Base-by-base conservation (phyloP, 2,329 filamentous ascomycete species). In the Colletotrichum destructivum region DNA sequence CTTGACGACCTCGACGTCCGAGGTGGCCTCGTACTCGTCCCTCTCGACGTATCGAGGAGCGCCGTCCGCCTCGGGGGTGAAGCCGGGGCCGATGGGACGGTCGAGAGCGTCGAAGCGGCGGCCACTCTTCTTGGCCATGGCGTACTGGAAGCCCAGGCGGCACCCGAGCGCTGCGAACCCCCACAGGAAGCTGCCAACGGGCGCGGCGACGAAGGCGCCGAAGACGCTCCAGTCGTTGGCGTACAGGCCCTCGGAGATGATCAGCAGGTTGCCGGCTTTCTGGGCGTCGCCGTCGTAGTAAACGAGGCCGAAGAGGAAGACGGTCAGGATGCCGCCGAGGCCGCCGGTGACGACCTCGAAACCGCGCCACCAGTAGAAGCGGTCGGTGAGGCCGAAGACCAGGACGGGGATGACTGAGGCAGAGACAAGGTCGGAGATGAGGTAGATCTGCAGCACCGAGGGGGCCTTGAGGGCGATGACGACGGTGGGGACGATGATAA, bases 341-440 rank as follows among this genome's bases (percentile, higher is more conserved):
- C 93, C 92, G 66, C 93, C 94, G 40, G 92, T 87, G 18, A 96
- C 89, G 38, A 96, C 93, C 81, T 96, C 94, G 76, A 94, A 93
- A 18, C 94, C 94, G 54, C 91, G 89, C 91, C 93, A 94, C 85
- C 89, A 95, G 82, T 93, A 93, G 78, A 84, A 84, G 55, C 82
- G 83, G 61, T 93, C 89, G 44, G 84, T 88, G 9, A 96, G 84
- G 0, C 94, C 94, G n/a, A 96, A 81, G 60, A 94, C 84, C 7
- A 96, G 84, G 13, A 93, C 91, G 0, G 94, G 94, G 64, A 96
- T 92, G 59, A 91, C 90, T 18, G 92, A 89, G 1, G 94, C 92
- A 18, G 93, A 94, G 71, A 96, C 88, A 9, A 96, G 87, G 78
- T 96, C 93, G 55, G 92, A 93, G 78, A 96, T 94, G 74, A 96